Base-by-base conservation (phyloP, 2,329 filamentous ascomycete species). In the Hypomyces rosellus region DNA sequence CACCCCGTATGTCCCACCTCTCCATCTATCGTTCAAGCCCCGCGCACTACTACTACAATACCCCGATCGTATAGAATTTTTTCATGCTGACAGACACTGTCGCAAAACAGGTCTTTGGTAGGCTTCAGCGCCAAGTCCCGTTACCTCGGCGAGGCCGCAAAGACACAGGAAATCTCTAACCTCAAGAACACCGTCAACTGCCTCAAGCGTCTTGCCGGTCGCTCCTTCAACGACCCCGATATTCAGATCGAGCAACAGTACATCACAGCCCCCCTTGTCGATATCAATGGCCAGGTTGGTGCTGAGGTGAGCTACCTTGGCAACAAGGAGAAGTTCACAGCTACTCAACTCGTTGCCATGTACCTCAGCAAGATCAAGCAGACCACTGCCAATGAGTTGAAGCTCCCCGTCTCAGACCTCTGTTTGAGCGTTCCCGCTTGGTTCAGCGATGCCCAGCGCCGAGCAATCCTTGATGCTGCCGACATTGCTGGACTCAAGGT, bases 151-250 rank as follows among this genome's bases (percentile, higher is more conserved):
- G 93, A 99, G 77, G 74, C 88, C 51, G 93, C 93, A 61, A 97
- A 97, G 83, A 97, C 92, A 60, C 92, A 96, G 76, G 93, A 99
- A 75, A 95, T 96, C 69, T 96, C 92, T 66, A 99, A 99, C 80
- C 84, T 97, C 66, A 99, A 97, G 80, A 99, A 99, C 81, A 99
- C 93, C 61, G 88, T 99, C 74, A 79, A 83, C 70, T 91, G 84
- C 60, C 81, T 99, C 64, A 96, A 96, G 77, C 89, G 93, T 65
- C 85, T 99, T 62, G 86, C 87, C 65, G 93, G 93, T 66, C 89
- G 93, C 67, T 78, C 81, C 56, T 80, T 92, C 73, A 85, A 79
- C 69, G 93, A 99, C 67, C 90, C 93, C 67, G 93, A 99, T 79
- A 80, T 96, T 57, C 81, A 90, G 73, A 80, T 93, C 66, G 93